phyloP scores from a whole-genome alignment of 352 stramenopile species.

The Plasmopara viticola region DNA sequence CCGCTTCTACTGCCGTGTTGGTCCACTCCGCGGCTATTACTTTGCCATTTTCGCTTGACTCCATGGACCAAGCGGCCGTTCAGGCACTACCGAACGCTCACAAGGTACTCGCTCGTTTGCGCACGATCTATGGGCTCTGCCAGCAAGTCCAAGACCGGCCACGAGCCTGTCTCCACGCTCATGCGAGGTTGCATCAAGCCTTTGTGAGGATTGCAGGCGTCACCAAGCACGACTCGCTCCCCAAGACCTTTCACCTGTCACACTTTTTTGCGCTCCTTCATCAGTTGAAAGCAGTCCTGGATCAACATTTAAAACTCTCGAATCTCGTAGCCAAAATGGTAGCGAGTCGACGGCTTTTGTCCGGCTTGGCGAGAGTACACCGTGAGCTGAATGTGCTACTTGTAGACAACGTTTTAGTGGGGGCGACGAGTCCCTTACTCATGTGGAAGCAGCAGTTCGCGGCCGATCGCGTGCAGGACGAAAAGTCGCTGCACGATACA shows the following conservation, averaged over 20 bases:
- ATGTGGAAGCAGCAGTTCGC: slow-evolving; percentile 46
- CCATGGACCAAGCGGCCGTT: slow-evolving; percentile 18
- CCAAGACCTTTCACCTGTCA: slow-evolving; percentile 20
- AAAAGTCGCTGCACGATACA: slow-evolving; percentile 51
- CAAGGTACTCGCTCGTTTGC: slow-evolving; percentile 33
- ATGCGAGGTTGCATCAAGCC: slow-evolving; percentile 40
- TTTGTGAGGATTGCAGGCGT: slow-evolving; percentile 38
- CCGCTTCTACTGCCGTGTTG: slow-evolving; percentile 4
- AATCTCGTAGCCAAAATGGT: slow-evolving; percentile 32
- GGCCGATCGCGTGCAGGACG: slow-evolving; percentile 44
- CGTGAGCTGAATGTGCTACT: slow-evolving; percentile 36
- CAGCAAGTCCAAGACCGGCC: slow-evolving; percentile 39
- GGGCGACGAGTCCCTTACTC: slow-evolving; percentile 25
- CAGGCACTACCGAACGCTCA: slow-evolving; percentile 25
- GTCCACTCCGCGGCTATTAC: slow-evolving; percentile 7
- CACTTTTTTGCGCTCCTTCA: slow-evolving; percentile 42
- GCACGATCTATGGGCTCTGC: slow-evolving; percentile 33
- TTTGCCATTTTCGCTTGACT: slow-evolving; percentile 16
- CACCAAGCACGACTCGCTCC: slow-evolving; percentile 22
- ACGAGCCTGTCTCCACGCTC: slow-evolving; percentile 35
- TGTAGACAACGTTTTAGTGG: slow-evolving; percentile 23
- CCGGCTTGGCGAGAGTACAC: slow-evolving; percentile 29
- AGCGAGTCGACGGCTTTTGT: slow-evolving; percentile 42
- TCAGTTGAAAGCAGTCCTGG: slow-evolving; percentile 32
- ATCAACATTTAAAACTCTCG: slow-evolving; percentile 35